Evolutionary conservation across 306 rosid genomes (phyloP).

Genomic region (Prunus armeniaca): DNA sequence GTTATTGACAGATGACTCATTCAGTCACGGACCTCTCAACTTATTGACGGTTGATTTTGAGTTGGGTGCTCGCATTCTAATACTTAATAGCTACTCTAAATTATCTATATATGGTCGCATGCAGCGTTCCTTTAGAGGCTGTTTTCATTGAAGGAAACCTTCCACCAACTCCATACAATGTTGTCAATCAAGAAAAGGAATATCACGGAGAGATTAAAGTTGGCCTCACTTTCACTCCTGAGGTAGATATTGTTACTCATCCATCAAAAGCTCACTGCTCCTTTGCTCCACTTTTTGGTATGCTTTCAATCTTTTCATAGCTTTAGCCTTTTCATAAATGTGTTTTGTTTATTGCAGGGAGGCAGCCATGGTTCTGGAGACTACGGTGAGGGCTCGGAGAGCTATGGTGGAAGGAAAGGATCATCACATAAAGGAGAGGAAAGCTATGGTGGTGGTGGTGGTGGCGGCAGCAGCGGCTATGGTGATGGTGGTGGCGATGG

Average conservation of each 20-base stretch:
- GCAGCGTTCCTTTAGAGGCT: conserved; percentile 54
- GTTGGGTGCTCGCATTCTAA: too few relatives aligned
- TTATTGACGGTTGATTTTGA: too few relatives aligned
- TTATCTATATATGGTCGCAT: neutral
- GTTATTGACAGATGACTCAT: too few relatives aligned
- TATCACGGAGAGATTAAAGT: conserved; percentile 52
- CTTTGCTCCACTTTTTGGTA: neutral
- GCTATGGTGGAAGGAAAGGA: neutral
- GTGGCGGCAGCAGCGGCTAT: neutral
- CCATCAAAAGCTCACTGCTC: neutral
- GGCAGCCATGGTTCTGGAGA: neutral
- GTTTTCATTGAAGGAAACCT: conserved; percentile 49
- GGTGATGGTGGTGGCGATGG: too few relatives aligned
- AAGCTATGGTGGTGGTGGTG: neutral
- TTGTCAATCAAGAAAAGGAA: conserved; percentile 52
- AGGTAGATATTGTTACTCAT: conserved; percentile 14
- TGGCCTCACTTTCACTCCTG: conserved; percentile 49
- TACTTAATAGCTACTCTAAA: too few relatives aligned
- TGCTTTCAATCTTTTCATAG: neutral
- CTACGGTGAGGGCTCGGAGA: neutral
- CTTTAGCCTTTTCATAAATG: neutral
- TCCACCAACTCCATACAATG: conserved; percentile 54
- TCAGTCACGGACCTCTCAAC: too few relatives aligned
- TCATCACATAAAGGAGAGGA: neutral
- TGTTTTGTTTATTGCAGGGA: neutral